These are phyloP conservation scores for Teunomyces kruisii DNA, from an alignment of 805 yeast species.

Conservation along the genomic window DNA sequence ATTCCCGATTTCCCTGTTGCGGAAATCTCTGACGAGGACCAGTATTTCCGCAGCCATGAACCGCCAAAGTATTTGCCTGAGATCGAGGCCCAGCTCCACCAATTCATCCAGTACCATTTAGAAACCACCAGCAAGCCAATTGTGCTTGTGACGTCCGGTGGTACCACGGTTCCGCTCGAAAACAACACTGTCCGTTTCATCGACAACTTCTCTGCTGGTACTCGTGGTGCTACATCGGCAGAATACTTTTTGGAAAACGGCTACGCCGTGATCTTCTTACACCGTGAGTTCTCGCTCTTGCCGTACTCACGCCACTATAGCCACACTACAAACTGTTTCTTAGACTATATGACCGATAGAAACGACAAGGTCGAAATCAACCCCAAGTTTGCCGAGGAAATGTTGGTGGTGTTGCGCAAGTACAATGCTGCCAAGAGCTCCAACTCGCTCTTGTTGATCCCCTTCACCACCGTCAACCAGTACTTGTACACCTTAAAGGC, in stretches of 20 bases:
- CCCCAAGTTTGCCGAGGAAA: slow-evolving; percentile 56
- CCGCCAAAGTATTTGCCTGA: slow-evolving; percentile 74
- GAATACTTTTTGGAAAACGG: slow-evolving; percentile 84
- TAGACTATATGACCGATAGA: slow-evolving; percentile 72
- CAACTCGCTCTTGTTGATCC: slow-evolving; percentile 63
- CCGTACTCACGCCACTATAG: slow-evolving; percentile 92
- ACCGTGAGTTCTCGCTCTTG: slow-evolving; percentile 85
- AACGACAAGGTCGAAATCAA: slow-evolving; percentile 61
- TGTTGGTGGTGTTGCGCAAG: slow-evolving; percentile 60
- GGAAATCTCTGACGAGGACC: slow-evolving; percentile 64
- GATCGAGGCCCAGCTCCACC: slow-evolving; percentile 53
- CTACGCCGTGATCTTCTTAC: slow-evolving; percentile 89
- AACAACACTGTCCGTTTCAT: slow-evolving; percentile 95
- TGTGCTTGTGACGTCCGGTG: slow-evolving; percentile 91
- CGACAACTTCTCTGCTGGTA: slow-evolving; percentile 96
- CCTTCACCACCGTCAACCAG: slow-evolving; percentile 94
- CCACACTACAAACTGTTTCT: slow-evolving; percentile 78
- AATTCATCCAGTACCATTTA: slow-evolving; percentile 60
- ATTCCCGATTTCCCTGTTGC: slow-evolving; percentile 82
- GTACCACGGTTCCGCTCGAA: slow-evolving; percentile 96
- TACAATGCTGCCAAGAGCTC: slow-evolving; percentile 51
- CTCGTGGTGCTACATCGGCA: slow-evolving; percentile 95
- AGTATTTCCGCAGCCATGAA: slow-evolving; percentile 67
- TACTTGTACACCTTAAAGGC: slow-evolving; percentile 80
- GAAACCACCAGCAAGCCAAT: slow-evolving; percentile 47